These are phyloP conservation scores for Fusarium continuum DNA, from an alignment of 2,329 filamentous ascomycete genomes.

Conservation along the genomic window DNA sequence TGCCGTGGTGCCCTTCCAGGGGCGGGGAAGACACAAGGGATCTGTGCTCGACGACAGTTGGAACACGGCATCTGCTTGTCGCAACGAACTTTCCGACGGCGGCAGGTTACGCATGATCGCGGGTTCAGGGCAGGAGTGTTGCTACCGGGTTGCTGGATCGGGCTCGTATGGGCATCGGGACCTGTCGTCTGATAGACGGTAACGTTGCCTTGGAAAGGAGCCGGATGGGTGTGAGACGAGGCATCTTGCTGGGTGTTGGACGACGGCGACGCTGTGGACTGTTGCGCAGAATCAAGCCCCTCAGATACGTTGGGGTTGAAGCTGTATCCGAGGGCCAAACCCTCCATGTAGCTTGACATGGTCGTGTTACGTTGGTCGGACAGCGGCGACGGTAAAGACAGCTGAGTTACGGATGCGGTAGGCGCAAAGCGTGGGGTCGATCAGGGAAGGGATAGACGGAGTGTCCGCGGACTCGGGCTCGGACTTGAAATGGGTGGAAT, in stretches of 20 bases:
- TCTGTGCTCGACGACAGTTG: conserved; percentile 76
- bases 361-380: conserved; percentile 28
- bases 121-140: conserved; percentile 54
- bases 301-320: conserved; percentile 40
- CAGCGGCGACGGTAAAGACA: neutral
- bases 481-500: conserved; percentile 13
- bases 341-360: conserved; percentile 40
- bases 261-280: conserved; percentile 37
- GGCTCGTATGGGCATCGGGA: conserved; percentile 50
- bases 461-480: conserved; percentile 11
- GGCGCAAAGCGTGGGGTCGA: conserved; percentile 11
- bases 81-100: conserved; percentile 75
- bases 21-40: conserved; percentile 78
- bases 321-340: conserved; percentile 36
- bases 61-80: conserved; percentile 81
- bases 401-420: conserved; percentile 5
- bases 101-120: conserved; percentile 60
- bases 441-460: conserved; percentile 18
- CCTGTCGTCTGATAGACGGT: conserved; percentile 54
- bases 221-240: conserved; percentile 23
- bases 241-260: conserved; percentile 37
- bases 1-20: conserved; percentile 77
- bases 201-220: conserved; percentile 46
- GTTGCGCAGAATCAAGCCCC: conserved; percentile 32
- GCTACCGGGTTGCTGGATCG: conserved; percentile 49